phyloP scores from a whole-genome alignment of 2,329 filamentous ascomycete genomes.

The Cladophialophora carrionii region DNA sequence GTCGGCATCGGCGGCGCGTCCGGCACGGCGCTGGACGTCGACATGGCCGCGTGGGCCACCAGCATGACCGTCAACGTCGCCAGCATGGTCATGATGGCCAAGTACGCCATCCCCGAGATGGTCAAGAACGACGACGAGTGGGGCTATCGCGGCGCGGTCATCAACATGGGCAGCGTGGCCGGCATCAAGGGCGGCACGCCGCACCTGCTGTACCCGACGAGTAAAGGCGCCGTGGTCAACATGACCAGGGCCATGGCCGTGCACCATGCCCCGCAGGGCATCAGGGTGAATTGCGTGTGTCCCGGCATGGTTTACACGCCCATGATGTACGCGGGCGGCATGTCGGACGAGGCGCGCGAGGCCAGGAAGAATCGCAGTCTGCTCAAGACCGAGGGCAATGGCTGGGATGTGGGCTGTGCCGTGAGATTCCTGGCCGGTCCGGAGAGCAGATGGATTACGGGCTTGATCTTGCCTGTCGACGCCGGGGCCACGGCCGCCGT shows the following conservation, averaged over 20 bases:
- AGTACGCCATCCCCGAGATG: constrained; percentile 66
- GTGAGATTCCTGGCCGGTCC: constrained; percentile 58
- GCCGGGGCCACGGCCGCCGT: constrained; percentile 52
- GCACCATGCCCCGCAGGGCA: constrained; percentile 56
- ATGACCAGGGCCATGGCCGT: constrained; percentile 62
- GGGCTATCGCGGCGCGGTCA: constrained; percentile 54
- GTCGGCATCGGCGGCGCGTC: constrained; percentile 64
- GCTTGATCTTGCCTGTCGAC: constrained; percentile 54
- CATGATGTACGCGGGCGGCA: constrained; percentile 58
- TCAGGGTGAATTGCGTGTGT: constrained; percentile 61
- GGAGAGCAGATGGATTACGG: constrained; percentile 58
- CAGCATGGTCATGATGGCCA: constrained; percentile 68
- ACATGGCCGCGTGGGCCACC: constrained; percentile 61
- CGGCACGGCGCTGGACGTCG: constrained; percentile 64
- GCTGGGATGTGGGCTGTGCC: constrained; percentile 58
- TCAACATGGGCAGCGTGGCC: constrained; percentile 67
- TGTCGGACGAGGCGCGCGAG: constrained; percentile 56
- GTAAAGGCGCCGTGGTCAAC: constrained; percentile 59
- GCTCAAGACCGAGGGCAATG: constrained; percentile 58
- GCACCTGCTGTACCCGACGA: constrained; percentile 58
- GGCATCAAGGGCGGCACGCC: constrained; percentile 60
- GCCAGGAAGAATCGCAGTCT: constrained; percentile 55
- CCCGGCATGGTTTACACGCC: constrained; percentile 61
- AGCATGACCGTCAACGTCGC: constrained; percentile 65
- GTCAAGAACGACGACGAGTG: constrained; percentile 53